Evolutionary conservation across 805 yeast genomes (phyloP), one percentile per base, ranked within the genome.

Genomic region (Candida stauntonica): DNA sequence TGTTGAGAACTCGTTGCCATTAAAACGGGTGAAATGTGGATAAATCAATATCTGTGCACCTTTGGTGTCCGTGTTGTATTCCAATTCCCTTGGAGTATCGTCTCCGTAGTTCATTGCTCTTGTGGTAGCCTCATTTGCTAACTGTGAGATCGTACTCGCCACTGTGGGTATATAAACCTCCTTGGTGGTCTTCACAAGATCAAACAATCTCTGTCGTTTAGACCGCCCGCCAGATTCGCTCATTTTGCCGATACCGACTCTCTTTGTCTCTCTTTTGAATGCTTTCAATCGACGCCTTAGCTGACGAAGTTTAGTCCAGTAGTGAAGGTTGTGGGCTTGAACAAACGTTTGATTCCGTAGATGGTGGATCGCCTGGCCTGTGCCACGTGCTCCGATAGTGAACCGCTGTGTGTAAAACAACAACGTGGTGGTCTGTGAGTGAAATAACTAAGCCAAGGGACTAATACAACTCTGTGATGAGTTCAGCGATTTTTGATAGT

Each of bases 21-120:
- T 46, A 9, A 46, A 41, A 6, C 75, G 60, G 0, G 79, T 67
- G 56, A 70, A 81, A 4, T 80, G 70, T 17, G 81, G 82, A 48
- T 75, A 79, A 28, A 81, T 60, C 2, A 76, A 58, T n/a, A 86
- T 69, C 14, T 72, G 62, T 21, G 87, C 78, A 47, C 81, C 81
- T 21, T 61, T 58, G 23, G 41, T 41, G 35, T 49, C 44, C 66
- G 69, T 11, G 72, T 67, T 20, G 34, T 38, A 27, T 6, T 27
- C 38, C n/a, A 30, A 20, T 19, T 31, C 38, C 17, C 21, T n/a
- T 9, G 14, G 27, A 11, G 3, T 9, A 12, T 28, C 30, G 12
- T 44, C 49, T 0, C 44, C 35, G 23, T 51, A 45, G 15, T 44
- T 45, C 5, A 55, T 31, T 3, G 58, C 58, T 19, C 41, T 41